Evolutionary conservation across 2,329 filamentous ascomycete genomes (phyloP).

Genomic region (Beauveria brongniartii): DNA sequence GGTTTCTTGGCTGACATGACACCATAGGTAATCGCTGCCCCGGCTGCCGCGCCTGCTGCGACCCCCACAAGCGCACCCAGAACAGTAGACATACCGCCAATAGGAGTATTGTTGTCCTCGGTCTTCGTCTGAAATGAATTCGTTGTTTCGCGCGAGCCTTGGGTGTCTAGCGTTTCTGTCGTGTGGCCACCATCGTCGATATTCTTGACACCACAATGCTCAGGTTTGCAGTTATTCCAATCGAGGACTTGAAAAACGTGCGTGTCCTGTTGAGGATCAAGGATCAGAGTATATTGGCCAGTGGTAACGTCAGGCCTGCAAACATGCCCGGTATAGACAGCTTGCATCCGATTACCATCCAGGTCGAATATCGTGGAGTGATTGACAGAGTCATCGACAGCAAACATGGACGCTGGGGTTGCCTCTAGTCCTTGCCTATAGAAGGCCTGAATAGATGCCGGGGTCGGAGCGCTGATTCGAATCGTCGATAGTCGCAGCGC

Average conservation of each 20-base stretch:
- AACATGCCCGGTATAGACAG: constrained; percentile 39
- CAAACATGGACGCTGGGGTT: constrained; percentile 36
- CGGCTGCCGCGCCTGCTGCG: constrained; percentile 58
- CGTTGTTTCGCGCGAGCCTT: not conserved
- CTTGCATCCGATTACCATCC: constrained; percentile 79
- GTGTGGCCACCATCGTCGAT: not conserved
- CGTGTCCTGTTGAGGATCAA: not conserved
- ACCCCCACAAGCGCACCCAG: constrained; percentile 59
- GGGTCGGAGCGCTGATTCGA: constrained; percentile 60
- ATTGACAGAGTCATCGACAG: not conserved
- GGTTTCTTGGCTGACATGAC: constrained; percentile 37
- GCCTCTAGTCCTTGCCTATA: constrained; percentile 62
- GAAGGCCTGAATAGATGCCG: constrained; percentile 61
- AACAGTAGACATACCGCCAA: constrained; percentile 38
- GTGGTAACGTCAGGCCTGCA: constrained; percentile 22
- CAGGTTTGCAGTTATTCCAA: not conserved
- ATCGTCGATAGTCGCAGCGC: constrained; percentile 40
- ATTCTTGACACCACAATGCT: not conserved
- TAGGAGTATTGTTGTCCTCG: not conserved
- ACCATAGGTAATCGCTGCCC: constrained; percentile 56
- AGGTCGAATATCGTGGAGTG: constrained; percentile 61
- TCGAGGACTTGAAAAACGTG: not conserved
- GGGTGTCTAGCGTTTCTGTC: not conserved
- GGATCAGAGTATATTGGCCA: not conserved
- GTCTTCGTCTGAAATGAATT: not conserved